phyloP scores from a whole-genome alignment of 192 early-diverging fungal species.

The Coemansia furcata region DNA sequence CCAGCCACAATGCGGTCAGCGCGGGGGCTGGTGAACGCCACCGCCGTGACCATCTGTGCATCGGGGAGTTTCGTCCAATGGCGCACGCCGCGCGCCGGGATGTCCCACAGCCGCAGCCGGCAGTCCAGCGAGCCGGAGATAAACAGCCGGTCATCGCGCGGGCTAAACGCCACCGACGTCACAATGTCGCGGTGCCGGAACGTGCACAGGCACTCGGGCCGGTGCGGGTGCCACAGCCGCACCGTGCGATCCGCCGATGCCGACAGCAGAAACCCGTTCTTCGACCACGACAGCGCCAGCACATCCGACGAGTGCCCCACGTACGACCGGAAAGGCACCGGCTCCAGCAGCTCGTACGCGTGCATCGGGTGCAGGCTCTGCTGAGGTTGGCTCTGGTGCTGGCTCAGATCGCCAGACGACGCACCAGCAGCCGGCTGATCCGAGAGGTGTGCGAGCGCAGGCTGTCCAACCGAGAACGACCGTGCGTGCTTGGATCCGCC shows the following conservation, averaged over 20 bases:
- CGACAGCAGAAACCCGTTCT: conserved; percentile 76
- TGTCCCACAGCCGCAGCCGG: conserved; percentile 79
- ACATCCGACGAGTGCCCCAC: conserved; percentile 72
- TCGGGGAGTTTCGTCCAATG: conserved; percentile 74
- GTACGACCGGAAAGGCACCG: conserved; percentile 70
- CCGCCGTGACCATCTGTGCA: conserved; percentile 72
- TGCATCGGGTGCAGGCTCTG: conserved; percentile 42
- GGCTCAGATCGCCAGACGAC: neutral
- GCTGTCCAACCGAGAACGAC: conserved; percentile 18
- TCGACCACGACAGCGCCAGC: conserved; percentile 68
- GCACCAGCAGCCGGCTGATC: neutral
- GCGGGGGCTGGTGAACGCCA: conserved; percentile 67
- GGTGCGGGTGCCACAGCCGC: conserved; percentile 78
- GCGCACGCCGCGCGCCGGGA: conserved; percentile 70
- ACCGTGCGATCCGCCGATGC: conserved; percentile 84
- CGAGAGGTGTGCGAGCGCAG: neutral
- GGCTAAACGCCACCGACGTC: conserved; percentile 77
- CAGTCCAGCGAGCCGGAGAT: conserved; percentile 79
- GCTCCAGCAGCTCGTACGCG: conserved; percentile 58
- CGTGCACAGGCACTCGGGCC: conserved; percentile 70
- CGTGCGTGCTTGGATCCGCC: conserved; percentile 24
- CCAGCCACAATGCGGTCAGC: conserved; percentile 74
- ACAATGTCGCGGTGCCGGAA: conserved; percentile 80
- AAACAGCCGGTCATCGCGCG: conserved; percentile 78
- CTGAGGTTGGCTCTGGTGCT: neutral